phyloP scores from a whole-genome alignment of 73 alveolate genomes.

The Vitrella brassicaformis region DNA sequence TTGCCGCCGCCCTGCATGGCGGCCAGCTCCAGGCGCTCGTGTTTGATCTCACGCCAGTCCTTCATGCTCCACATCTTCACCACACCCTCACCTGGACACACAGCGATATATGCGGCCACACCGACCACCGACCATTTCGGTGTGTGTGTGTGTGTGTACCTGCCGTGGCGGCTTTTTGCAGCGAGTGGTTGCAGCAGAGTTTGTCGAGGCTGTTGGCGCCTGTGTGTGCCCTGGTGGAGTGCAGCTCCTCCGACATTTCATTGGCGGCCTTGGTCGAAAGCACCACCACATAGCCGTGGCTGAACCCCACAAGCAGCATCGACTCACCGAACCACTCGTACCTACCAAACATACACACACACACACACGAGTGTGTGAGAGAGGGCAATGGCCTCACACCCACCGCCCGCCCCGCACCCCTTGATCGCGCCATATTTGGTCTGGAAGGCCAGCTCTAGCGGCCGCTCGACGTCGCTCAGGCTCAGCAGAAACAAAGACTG shows the following conservation, averaged over 20 bases:
- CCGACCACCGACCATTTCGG: too few relatives aligned
- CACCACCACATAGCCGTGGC: constrained; percentile 76
- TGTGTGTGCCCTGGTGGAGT: not conserved
- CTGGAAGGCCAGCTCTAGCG: constrained; percentile 79
- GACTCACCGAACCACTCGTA: constrained; percentile 87
- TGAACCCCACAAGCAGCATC: constrained; percentile 71
- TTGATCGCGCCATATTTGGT: constrained; percentile 81
- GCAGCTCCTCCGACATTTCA: not conserved
- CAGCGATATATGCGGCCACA: too few relatives aligned
- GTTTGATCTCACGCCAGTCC: not conserved
- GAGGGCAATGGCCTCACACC: too few relatives aligned
- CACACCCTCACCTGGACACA: not conserved
- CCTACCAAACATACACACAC: too few relatives aligned
- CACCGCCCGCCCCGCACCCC: too few relatives aligned
- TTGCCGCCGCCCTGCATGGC: not conserved
- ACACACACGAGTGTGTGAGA: too few relatives aligned
- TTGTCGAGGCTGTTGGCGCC: not conserved
- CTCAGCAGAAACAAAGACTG: constrained; percentile 49
- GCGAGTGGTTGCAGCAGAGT: constrained; percentile 17
- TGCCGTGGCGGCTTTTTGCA: constrained; percentile 8
- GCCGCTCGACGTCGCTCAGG: constrained; percentile 57
- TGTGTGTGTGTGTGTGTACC: too few relatives aligned
- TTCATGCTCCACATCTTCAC: not conserved
- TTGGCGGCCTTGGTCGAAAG: constrained; percentile 47
- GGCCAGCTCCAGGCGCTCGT: not conserved